Conservation (phyloP, 2,329 filamentous ascomycete genomes). For the Coniochaeta ligniaria region DNA sequence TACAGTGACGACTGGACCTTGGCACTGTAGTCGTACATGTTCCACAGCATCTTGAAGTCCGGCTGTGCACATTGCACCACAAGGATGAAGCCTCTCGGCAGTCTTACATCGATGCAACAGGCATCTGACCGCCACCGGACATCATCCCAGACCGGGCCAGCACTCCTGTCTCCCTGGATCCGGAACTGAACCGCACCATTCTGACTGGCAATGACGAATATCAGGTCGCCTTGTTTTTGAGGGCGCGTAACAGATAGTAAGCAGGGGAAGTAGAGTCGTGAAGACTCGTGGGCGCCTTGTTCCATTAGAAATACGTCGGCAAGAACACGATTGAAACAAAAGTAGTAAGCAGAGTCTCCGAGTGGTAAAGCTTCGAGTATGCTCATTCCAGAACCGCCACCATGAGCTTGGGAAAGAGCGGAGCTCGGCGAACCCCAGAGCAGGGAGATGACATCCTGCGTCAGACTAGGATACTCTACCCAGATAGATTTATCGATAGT, state of each 20-base stretch:
- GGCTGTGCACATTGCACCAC: conserved; percentile 63
- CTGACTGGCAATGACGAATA: conserved; percentile 72
- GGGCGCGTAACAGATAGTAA: conserved; percentile 69
- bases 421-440: conserved; percentile 56
- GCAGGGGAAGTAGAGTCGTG: conserved; percentile 64
- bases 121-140: conserved; percentile 69
- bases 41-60: conserved; percentile 76
- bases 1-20: conserved; percentile 68
- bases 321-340: conserved; percentile 73
- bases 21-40: conserved; percentile 76
- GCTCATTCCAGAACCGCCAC: conserved; percentile 37
- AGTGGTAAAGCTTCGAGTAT: conserved; percentile 67
- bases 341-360: conserved; percentile 65
- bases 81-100: conserved; percentile 71
- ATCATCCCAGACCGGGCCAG: conserved; percentile 72
- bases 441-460: conserved; percentile 63
- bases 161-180: conserved; percentile 61
- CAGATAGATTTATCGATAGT: conserved; percentile 76
- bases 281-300: conserved; percentile 54
- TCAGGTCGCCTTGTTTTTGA: conserved; percentile 60
- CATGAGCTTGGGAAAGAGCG: conserved; percentile 39
- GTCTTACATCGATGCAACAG: conserved; percentile 57
- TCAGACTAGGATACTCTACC: conserved; percentile 68
- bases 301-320: conserved; percentile 71
- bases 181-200: conserved; percentile 68